Evolutionary conservation across 495 filamentous ascomycete species (phyloP).

Genomic region (Podospora anserina): DNA sequence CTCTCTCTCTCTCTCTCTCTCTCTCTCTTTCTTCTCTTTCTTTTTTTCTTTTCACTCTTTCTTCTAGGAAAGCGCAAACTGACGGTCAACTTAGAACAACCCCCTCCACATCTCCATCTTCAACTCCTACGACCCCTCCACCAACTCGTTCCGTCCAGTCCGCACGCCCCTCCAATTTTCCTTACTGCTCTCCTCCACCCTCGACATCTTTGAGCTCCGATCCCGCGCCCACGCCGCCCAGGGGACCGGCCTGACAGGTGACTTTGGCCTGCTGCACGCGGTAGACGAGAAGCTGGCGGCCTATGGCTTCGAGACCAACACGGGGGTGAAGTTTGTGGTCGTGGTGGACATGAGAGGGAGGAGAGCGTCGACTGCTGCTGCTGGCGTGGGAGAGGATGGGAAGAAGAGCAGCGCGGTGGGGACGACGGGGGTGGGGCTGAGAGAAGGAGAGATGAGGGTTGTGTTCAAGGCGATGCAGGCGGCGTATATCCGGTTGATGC

Average conservation of each 20-base stretch:
- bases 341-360: constrained; percentile 82
- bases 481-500: constrained; percentile 81
- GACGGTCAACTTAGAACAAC: constrained; percentile 66
- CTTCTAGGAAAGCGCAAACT: constrained; percentile 1
- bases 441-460: constrained; percentile 78
- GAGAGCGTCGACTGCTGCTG: constrained; percentile 29
- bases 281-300: constrained; percentile 87
- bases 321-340: constrained; percentile 82
- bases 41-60: not conserved
- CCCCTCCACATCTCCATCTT: constrained; percentile 92
- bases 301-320: constrained; percentile 98
- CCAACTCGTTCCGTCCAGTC: constrained; percentile 45
- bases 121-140: constrained; percentile 57
- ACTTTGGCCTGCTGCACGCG: constrained; percentile 86
- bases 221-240: constrained; percentile 60
- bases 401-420: constrained; percentile 14
- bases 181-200: constrained; percentile 81
- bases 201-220: constrained; percentile 89
- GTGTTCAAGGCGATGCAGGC: constrained; percentile 87
- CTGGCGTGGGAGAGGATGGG: constrained; percentile 23
- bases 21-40: not conserved
- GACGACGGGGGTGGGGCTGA: constrained; percentile 53
- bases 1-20: not conserved
- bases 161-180: constrained; percentile 77
- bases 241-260: constrained; percentile 58